Evolutionary conservation across 371 early-diverging fungal genomes (phyloP), one percentile per base, ranked within the genome.

Genomic region (Lichtheimia ramosa): DNA sequence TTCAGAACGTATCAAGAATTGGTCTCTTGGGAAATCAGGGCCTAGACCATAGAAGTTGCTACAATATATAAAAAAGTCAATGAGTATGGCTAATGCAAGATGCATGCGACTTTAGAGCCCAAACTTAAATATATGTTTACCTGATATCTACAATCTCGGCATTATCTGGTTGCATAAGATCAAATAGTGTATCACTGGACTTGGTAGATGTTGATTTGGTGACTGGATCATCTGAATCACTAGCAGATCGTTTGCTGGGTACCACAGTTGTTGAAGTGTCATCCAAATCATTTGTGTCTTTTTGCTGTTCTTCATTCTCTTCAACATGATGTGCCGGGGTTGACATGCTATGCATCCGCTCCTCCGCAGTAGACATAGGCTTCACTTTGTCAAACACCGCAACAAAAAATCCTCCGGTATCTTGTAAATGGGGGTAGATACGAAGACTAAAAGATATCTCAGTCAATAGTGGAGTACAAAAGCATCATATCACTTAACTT

Each of bases 391-490:
- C 88, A 56, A 99, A 83, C n/a, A 98, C 96, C 24, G 98, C 96
- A 39, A 99, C 93, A 83, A 99, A 99, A 84, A 99, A 99, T n/a
- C 96, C 99, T 60, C 99, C 99, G 13, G 99, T 98, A 75, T 99
- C 91, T 79, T 99, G 98, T 56, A 90, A 76, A 62, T 95, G 96
- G 51, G 99, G 99, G 68, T 93, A 93, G 52, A 99, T 86, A 48
- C 99, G 90, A 65, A 99, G 61, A 80, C 88, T 86, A 63, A 3
- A 3, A 25, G 13, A 27, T 34, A 34, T 8, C 34, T 34, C 34
- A 34, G 34, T 34, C 34, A 20, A 46, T 46, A n/a, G 6, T n/a
- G n/a, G 46, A n/a, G n/a, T n/a, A n/a, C n/a, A 5, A 8, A n/a
- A n/a, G n/a, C 46, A 18, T 20, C 7, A 46, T 46, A 18, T 20